These are phyloP conservation scores for Pyrenophora teres DNA, from an alignment of 2,329 filamentous ascomycete genomes.

Conservation along the genomic window DNA sequence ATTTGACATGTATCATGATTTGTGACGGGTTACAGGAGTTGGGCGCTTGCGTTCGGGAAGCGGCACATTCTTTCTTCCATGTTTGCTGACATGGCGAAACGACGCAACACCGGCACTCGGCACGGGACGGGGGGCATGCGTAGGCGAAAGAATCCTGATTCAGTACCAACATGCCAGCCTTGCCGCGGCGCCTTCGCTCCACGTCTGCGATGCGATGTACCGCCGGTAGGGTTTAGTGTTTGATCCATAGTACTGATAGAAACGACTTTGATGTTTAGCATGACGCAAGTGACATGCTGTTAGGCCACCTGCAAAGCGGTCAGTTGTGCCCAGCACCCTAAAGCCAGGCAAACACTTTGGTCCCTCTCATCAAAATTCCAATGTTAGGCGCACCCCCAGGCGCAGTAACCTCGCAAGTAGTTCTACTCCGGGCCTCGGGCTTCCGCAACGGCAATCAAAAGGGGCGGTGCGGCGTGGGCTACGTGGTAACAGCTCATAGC, in stretches of 20 bases:
- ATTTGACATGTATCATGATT: slow-evolving; percentile 4
- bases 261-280: neutral
- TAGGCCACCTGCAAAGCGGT: neutral
- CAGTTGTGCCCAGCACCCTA: neutral
- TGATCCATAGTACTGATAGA: neutral
- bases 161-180: slow-evolving; percentile 2
- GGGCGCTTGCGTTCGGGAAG: no score
- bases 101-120: slow-evolving; percentile 4
- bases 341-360: no score
- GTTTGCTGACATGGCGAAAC: neutral
- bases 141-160: slow-evolving; percentile 4
- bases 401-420: slow-evolving; percentile 1
- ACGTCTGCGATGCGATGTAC: slow-evolving; percentile 3
- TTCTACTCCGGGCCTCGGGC: slow-evolving; percentile 5
- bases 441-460: slow-evolving; percentile 2
- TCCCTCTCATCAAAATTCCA: neutral
- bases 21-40: neutral
- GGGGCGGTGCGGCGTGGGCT: slow-evolving; percentile 3
- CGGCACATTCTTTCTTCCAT: no score
- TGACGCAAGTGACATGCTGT: neutral
- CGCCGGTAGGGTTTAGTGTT: neutral
- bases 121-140: neutral
- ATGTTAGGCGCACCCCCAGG: neutral
- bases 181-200: slow-evolving; percentile 1
- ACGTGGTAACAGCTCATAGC: neutral